These are phyloP conservation scores for Solanum chacoense DNA, from an alignment of 305 asterid species.

Conservation along the genomic window DNA sequence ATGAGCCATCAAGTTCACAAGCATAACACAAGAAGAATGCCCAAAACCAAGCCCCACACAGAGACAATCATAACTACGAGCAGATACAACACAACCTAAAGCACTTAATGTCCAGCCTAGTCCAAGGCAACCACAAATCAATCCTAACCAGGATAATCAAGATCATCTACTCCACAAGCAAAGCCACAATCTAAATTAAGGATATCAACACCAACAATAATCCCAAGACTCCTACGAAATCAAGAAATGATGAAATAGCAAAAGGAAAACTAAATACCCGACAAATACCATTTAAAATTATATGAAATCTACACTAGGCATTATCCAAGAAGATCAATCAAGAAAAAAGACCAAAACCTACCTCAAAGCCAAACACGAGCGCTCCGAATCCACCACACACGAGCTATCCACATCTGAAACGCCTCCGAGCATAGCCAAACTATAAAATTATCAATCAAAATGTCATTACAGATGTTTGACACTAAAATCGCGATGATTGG, in stretches of 20 bases:
- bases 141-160: not conserved
- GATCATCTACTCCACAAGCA: not conserved
- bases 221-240: not conserved
- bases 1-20: not conserved
- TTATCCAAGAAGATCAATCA: not conserved
- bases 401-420: not conserved
- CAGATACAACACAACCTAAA: not conserved
- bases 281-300: not conserved
- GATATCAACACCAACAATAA: not conserved
- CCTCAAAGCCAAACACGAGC: not conserved
- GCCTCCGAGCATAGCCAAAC: too few relatives aligned
- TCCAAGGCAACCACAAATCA: not conserved
- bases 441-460: not conserved
- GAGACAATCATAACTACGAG: not conserved
- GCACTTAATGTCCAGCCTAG: not conserved
- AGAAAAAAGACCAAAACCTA: not conserved
- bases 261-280: not conserved
- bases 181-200: not conserved
- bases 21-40: not conserved
- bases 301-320: not conserved
- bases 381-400: too few relatives aligned
- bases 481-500: too few relatives aligned
- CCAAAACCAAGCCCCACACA: not conserved
- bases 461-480: not conserved
- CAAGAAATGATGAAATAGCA: too few relatives aligned